Conservation (phyloP, 2,329 filamentous ascomycete species). For the Amylocarpus encephaloides region DNA sequence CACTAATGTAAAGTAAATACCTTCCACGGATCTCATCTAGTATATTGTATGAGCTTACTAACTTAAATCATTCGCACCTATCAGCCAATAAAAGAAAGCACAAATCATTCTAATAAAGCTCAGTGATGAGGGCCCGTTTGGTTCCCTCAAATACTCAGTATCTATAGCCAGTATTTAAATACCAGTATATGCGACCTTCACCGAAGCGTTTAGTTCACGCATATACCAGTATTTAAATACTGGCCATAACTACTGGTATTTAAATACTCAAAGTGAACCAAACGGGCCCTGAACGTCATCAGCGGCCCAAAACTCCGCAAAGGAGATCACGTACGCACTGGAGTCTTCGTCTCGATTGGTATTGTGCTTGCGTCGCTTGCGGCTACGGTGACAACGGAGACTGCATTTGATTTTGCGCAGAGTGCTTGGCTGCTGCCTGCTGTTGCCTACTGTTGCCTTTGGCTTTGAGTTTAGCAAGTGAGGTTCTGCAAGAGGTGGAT, state of each 20-base stretch:
- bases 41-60: conserved; percentile 51
- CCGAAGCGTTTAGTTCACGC: no score
- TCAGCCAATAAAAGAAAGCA: no score
- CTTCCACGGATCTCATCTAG: conserved; percentile 51
- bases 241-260: no score
- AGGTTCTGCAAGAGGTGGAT: neutral
- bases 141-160: no score
- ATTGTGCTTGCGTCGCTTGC: conserved; percentile 1
- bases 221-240: no score
- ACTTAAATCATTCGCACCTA: conserved; percentile 45
- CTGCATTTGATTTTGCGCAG: conserved; percentile 3
- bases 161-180: no score
- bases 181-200: no score
- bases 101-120: neutral
- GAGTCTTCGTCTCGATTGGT: neutral
- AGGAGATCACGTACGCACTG: conserved; percentile 1
- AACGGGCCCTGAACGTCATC: conserved; percentile 16
- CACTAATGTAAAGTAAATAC: conserved; percentile 33
- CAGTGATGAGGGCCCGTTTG: no score
- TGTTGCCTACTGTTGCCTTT: no score
- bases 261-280: no score
- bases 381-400: neutral
- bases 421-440: conserved; percentile 6
- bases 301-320: conserved; percentile 1
- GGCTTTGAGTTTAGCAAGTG: conserved; percentile 3